phyloP scores from a whole-genome alignment of 2,329 filamentous ascomycete genomes.

The Ophiostoma triangulosporum region DNA sequence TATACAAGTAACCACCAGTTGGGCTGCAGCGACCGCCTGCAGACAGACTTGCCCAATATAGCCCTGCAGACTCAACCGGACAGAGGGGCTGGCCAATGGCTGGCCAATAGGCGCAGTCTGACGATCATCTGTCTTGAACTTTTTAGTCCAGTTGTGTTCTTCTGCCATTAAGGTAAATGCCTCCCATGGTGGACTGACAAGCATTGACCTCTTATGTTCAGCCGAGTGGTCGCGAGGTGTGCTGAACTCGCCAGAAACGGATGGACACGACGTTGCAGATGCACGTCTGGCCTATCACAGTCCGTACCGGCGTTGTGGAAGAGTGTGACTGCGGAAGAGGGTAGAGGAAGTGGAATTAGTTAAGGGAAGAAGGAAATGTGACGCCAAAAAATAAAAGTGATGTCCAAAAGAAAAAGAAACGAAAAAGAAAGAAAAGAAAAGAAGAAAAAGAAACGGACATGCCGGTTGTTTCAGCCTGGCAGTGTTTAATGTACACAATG shows the following conservation, averaged over 20 bases:
- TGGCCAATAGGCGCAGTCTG: no score
- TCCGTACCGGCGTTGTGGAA: conserved; percentile 4
- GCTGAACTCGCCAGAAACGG: conserved; percentile 9
- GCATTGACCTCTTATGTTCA: background rate
- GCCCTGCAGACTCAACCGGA: background rate
- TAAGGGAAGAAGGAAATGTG: no score
- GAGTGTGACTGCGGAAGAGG: no score
- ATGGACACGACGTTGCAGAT: background rate
- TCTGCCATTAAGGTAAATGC: background rate
- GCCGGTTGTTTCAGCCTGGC: no score
- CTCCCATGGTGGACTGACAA: no score
- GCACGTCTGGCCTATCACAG: conserved; percentile 6
- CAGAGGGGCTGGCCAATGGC: conserved; percentile 4
- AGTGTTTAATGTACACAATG: no score
- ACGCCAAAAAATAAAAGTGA: no score
- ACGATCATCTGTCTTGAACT: no score
- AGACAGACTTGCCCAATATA: conserved; percentile 4
- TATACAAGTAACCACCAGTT: background rate
- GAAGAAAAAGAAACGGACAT: no score
- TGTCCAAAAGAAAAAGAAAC: no score
- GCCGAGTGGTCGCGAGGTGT: conserved; percentile 2
- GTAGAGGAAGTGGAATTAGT: no score
- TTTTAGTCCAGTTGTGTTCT: background rate
- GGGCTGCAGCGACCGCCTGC: background rate
- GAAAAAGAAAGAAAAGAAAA: no score